Evolutionary conservation across 2,329 filamentous ascomycete species (phyloP).

Genomic region (Epichloe bromicola): DNA sequence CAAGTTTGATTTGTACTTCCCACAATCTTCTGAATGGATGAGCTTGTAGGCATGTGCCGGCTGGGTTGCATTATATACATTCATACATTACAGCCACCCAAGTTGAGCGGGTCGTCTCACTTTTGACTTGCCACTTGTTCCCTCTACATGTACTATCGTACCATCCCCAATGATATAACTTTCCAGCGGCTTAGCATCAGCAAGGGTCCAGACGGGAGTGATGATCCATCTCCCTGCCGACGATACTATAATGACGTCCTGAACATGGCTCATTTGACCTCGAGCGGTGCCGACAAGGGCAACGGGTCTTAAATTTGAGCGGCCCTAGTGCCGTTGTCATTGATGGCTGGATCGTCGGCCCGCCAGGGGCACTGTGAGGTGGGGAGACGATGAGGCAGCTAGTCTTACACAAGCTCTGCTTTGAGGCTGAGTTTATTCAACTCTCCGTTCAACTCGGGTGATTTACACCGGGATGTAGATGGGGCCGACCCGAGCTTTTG

Average conservation of each 20-base stretch:
- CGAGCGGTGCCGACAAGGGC: neutral
- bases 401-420: neutral
- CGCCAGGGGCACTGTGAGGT: neutral
- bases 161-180: neutral
- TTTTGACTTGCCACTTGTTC: neutral
- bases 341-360: neutral
- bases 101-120: neutral
- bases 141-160: neutral
- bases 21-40: neutral
- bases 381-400: neutral
- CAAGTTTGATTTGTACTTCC: neutral
- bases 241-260: too few species aligned
- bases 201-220: too few species aligned
- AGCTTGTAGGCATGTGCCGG: neutral
- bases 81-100: neutral
- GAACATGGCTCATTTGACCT: too few species aligned
- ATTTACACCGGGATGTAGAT: neutral
- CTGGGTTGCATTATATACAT: neutral
- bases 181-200: too few species aligned
- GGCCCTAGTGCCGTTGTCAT: neutral
- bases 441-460: neutral
- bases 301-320: neutral
- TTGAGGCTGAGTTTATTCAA: neutral
- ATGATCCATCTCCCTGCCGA: too few species aligned
- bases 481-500: neutral